These are phyloP conservation scores for Dactylellina sp. DNA, from an alignment of 2,329 filamentous ascomycete species.

Conservation along the genomic window DNA sequence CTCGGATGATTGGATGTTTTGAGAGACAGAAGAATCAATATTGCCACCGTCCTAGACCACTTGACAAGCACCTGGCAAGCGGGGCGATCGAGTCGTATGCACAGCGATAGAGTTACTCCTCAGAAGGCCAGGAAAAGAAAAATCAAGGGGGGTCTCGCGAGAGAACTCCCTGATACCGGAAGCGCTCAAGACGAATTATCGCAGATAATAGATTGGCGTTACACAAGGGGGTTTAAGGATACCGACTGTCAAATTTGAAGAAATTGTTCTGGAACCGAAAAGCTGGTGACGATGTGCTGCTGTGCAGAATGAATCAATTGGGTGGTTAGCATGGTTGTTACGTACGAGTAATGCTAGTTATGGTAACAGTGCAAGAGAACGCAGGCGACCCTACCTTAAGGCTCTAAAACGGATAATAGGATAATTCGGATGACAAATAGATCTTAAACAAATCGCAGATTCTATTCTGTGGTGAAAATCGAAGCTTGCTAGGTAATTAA, in stretches of 20 bases:
- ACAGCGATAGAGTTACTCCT: slow-evolving; percentile 33
- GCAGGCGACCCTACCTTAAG: slow-evolving; percentile 51
- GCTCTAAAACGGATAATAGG: slow-evolving; percentile 27
- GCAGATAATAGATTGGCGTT: slow-evolving; percentile 50
- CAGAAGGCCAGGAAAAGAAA: slow-evolving; percentile 34
- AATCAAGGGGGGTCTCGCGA: slow-evolving; percentile 23
- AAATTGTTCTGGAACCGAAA: slow-evolving; percentile 55
- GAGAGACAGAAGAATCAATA: slow-evolving; percentile 23
- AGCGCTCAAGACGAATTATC: slow-evolving; percentile 43
- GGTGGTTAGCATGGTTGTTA: slow-evolving; percentile 57
- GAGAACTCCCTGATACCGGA: slow-evolving; percentile 34
- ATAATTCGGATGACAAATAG: slow-evolving; percentile 52
- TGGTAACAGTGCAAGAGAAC: slow-evolving; percentile 29
- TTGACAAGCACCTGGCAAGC: slow-evolving; percentile 49
- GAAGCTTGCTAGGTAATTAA: slow-evolving; percentile 35
- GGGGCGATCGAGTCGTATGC: slow-evolving; percentile 49
- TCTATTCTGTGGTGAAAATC: slow-evolving; percentile 21
- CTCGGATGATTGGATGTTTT: slow-evolving; percentile 35
- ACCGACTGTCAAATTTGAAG: slow-evolving; percentile 31
- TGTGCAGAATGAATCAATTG: slow-evolving; percentile 54
- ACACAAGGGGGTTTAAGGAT: slow-evolving; percentile 41
- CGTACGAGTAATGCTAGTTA: slow-evolving; percentile 56
- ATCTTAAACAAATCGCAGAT: slow-evolving; percentile 31
- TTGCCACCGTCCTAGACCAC: slow-evolving; percentile 35
- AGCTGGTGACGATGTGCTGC: slow-evolving; percentile 54